Percentiles rank a stretch among this genome's conserved stretches.
Conservation (phyloP, 2,329 filamentous ascomycete species). For the Laburnicola sp. region DNA sequence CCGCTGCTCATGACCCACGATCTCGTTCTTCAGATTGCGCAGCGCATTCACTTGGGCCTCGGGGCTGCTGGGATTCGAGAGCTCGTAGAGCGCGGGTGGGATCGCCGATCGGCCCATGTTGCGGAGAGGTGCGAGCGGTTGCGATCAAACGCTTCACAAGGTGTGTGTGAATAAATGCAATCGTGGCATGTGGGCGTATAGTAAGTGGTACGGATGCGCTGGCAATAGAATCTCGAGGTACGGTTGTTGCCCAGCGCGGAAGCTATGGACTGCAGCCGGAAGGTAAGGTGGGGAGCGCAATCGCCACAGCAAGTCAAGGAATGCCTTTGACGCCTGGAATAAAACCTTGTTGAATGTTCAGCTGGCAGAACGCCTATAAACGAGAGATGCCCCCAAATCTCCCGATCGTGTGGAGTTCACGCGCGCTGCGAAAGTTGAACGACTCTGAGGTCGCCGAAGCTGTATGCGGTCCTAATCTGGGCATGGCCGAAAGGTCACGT, state of each 20-base stretch:
- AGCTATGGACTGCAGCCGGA: not conserved
- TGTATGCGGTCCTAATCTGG: not conserved
- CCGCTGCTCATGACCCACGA: conserved; percentile 82
- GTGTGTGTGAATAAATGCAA: not conserved
- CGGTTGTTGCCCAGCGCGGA: not conserved
- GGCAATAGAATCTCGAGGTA: not conserved
- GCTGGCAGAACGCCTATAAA: not conserved
- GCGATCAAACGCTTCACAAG: not conserved
- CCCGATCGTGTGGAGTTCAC: not conserved
- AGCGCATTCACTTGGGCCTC: conserved; percentile 60
- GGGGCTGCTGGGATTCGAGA: conserved; percentile 41
- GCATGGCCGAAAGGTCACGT: not conserved
- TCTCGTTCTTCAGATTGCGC: conserved; percentile 79
- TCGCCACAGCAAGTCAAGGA: not conserved
- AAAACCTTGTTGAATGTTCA: not conserved
- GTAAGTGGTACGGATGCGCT: not conserved
- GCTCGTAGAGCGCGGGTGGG: conserved; percentile 43
- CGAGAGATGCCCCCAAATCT: not conserved
- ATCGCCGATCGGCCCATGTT: conserved; percentile 43
- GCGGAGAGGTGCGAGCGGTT: not conserved
- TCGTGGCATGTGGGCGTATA: conserved; percentile 1
- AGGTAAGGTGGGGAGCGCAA: not conserved
- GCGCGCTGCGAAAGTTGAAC: not conserved
- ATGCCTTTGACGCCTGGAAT: not conserved
- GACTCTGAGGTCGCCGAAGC: not conserved